Conservation (phyloP, 495 filamentous ascomycete species). For the Penicillium pulvis region DNA sequence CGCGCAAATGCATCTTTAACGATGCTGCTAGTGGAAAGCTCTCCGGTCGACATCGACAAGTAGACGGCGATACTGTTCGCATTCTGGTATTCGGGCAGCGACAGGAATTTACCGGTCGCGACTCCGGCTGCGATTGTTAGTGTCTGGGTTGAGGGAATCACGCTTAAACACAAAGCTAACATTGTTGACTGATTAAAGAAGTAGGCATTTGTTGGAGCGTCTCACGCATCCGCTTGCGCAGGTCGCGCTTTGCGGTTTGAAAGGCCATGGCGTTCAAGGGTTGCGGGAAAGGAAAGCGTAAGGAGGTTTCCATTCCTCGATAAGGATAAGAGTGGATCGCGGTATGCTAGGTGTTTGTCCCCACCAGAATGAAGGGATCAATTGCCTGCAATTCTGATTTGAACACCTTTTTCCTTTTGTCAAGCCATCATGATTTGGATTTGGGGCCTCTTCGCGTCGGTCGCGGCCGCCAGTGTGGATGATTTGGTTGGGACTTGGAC, state of each 20-base stretch:
- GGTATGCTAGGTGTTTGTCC: slow-evolving; percentile 20
- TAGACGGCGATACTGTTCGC: slow-evolving; percentile 82
- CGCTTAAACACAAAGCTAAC: slow-evolving; percentile 44
- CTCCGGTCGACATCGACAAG: slow-evolving; percentile 85
- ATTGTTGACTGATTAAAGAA: slow-evolving; percentile 64
- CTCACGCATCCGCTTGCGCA: slow-evolving; percentile 68
- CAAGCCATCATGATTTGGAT: slow-evolving; percentile 27
- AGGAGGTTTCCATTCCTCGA: slow-evolving; percentile 21
- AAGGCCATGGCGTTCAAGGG: slow-evolving; percentile 40
- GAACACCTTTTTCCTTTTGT: slow-evolving; percentile 11
- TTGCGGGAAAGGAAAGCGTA: slow-evolving; percentile 14
- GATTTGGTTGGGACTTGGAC: slow-evolving; percentile 75
- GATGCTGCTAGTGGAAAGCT: slow-evolving; percentile 78
- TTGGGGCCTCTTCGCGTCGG: slow-evolving; percentile 30
- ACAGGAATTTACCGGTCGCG: slow-evolving; percentile 60
- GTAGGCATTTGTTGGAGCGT: slow-evolving; percentile 57
- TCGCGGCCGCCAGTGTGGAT: slow-evolving; percentile 36
- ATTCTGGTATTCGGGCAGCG: slow-evolving; percentile 64
- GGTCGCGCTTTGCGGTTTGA: slow-evolving; percentile 69
- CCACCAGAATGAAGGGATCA: slow-evolving; percentile 24
- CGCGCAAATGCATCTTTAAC: slow-evolving; percentile 74
- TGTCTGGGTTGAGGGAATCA: background rate
- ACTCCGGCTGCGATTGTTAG: slow-evolving; percentile 50
- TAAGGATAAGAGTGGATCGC: slow-evolving; percentile 28
- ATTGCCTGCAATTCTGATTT: slow-evolving; percentile 1